Evolutionary conservation across 148 eudicot species (phyloP).

Genomic region (Vaccinium darrowii): DNA sequence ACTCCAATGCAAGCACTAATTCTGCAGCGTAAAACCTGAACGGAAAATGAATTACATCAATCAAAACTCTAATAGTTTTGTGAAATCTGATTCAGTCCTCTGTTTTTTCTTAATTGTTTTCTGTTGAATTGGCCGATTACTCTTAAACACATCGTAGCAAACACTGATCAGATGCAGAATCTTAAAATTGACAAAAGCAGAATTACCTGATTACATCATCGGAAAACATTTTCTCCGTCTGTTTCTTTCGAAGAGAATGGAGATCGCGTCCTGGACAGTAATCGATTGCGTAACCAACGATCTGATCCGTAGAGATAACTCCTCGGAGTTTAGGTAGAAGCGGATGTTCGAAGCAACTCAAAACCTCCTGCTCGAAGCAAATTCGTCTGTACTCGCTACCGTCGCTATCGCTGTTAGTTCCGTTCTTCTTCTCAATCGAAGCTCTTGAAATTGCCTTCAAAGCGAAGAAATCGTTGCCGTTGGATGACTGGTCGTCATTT

Average conservation of each 20-base stretch:
- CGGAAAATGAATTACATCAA: neutral
- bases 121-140: neutral
- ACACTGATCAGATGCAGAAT: neutral
- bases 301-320: conserved; percentile 46
- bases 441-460: conserved; percentile 48
- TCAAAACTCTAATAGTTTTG: too few species aligned
- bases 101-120: neutral
- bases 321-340: conserved; percentile 77
- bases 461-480: conserved; percentile 37
- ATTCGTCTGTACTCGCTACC: conserved; percentile 37
- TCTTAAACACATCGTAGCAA: neutral
- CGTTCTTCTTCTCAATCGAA: conserved; percentile 35
- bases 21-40: conserved; percentile 85
- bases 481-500: neutral
- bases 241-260: conserved; percentile 50
- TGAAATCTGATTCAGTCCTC: neutral
- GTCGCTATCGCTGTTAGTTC: conserved; percentile 4
- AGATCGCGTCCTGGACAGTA: conserved; percentile 87
- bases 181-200: neutral
- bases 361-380: conserved; percentile 62
- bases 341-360: conserved; percentile 54
- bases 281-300: conserved; percentile 86
- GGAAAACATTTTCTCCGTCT: conserved; percentile 88
- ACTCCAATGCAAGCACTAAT: conserved; percentile 78
- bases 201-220: conserved; percentile 75